These are phyloP conservation scores for Ustilaginoidea virens DNA, from an alignment of 2,329 filamentous ascomycete genomes.

Conservation along the genomic window DNA sequence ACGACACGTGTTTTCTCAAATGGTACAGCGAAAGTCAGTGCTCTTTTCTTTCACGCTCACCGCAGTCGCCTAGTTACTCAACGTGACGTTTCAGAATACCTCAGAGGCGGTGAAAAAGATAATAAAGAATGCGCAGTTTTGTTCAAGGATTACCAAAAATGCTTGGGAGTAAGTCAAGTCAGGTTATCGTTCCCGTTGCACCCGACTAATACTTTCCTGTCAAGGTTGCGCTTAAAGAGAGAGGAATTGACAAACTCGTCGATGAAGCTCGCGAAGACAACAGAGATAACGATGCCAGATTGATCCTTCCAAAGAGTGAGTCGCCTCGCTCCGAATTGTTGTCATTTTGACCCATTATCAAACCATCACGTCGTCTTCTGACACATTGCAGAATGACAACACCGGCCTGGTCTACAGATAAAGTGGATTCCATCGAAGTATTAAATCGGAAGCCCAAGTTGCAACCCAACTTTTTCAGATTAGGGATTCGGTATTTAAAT, in stretches of 20 bases:
- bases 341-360: no score
- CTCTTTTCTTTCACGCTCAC: background rate
- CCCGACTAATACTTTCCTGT: no score
- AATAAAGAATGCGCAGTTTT: constrained; percentile 73
- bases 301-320: constrained; percentile 28
- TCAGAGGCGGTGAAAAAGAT: constrained; percentile 66
- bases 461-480: no score
- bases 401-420: no score
- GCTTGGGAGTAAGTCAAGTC: constrained; percentile 59
- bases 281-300: constrained; percentile 62
- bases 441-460: no score
- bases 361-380: no score
- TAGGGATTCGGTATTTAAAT: no score
- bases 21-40: constrained; percentile 96
- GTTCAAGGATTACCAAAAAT: constrained; percentile 80
- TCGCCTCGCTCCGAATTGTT: background rate
- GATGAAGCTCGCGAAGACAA: constrained; percentile 83
- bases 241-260: constrained; percentile 84
- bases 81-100: constrained; percentile 49
- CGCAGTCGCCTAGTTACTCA: no score
- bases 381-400: no score
- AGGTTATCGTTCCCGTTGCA: no score
- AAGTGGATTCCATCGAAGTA: no score
- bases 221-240: constrained; percentile 71
- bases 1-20: constrained; percentile 94